Percentiles rank a stretch among this genome's conserved stretches.
phyloP scores from a whole-genome alignment of 78 protist species.

The Dictyostelium citrinum region DNA sequence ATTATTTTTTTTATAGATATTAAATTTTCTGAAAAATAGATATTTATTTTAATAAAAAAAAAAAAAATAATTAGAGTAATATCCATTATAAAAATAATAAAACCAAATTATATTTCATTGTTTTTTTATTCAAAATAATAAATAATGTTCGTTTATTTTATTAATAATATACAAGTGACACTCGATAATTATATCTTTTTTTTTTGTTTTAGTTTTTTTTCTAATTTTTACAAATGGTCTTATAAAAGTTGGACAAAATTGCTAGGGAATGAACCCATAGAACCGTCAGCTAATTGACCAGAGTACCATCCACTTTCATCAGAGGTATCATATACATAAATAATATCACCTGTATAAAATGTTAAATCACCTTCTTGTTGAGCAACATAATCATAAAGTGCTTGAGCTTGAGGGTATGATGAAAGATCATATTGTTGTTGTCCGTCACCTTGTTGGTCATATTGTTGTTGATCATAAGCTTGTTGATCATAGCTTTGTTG shows the following conservation, averaged over 20 bases:
- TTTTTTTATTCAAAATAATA: not conserved
- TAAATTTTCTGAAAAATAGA: no score
- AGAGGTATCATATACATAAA: constrained; percentile 29
- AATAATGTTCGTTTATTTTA: not conserved
- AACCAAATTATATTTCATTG: no score
- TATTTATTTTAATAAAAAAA: no score
- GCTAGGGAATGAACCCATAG: constrained; percentile 53
- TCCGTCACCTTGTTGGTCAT: constrained; percentile 47
- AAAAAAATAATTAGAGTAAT: no score
- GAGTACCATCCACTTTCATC: constrained; percentile 56
- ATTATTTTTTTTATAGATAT: no score
- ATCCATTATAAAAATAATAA: no score
- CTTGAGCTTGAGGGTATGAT: constrained; percentile 31
- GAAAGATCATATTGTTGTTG: constrained; percentile 1
- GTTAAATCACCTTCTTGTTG: constrained; percentile 69
- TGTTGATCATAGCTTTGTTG: constrained; percentile 22
- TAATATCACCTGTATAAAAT: constrained; percentile 73
- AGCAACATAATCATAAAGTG: constrained; percentile 65
- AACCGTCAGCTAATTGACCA: constrained; percentile 48
- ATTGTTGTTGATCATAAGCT: constrained; percentile 18
- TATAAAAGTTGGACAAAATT: constrained; percentile 23
- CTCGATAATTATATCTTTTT: not conserved
- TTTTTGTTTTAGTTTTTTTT: not conserved
- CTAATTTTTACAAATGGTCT: not conserved
- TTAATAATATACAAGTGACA: not conserved